These are phyloP conservation scores for Suillus hirtellus DNA, from an alignment of 768 basidiomycete genomes.

Conservation along the genomic window DNA sequence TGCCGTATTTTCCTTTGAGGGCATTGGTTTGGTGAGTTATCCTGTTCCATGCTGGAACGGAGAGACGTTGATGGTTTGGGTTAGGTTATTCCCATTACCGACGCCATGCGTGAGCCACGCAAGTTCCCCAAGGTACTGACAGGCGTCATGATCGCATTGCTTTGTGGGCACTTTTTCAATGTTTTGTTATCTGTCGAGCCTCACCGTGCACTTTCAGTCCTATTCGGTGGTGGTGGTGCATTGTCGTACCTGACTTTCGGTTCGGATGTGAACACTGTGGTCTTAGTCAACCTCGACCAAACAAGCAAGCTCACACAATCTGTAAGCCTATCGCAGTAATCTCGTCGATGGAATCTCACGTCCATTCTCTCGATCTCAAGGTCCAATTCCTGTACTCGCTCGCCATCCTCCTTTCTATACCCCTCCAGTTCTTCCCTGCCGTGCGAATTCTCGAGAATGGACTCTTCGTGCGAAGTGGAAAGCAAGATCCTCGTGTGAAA, in stretches of 20 bases:
- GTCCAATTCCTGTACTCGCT: slow-evolving; percentile 88
- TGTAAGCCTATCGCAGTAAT: slow-evolving; percentile 45
- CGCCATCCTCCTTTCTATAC: slow-evolving; percentile 89
- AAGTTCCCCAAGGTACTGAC: slow-evolving; percentile 89
- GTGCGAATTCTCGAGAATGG: slow-evolving; percentile 97
- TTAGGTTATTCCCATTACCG: slow-evolving; percentile 91
- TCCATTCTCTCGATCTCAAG: slow-evolving; percentile 32
- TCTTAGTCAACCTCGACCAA: slow-evolving; percentile 89
- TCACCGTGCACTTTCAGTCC: slow-evolving; percentile 41
- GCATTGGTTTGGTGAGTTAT: slow-evolving; percentile 79
- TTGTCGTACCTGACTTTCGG: slow-evolving; percentile 91
- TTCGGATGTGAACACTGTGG: slow-evolving; percentile 84
- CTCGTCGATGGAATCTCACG: slow-evolving; percentile 4
- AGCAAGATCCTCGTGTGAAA: slow-evolving; percentile 77
- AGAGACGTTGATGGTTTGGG: slow-evolving; percentile 9
- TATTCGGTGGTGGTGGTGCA: slow-evolving; percentile 87
- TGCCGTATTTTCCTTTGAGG: slow-evolving; percentile 98
- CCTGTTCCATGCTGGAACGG: neutral
- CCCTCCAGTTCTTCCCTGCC: slow-evolving; percentile 97
- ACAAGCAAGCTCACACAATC: slow-evolving; percentile 86
- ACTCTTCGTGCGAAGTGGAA: slow-evolving; percentile 86
- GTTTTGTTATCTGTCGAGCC: slow-evolving; percentile 6
- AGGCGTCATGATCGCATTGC: slow-evolving; percentile 87
- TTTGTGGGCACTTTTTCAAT: slow-evolving; percentile 43
- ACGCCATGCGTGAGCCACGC: slow-evolving; percentile 93